Evolutionary conservation across 2,329 filamentous ascomycete genomes (phyloP).

Genomic region (Aschersonia sp.): DNA sequence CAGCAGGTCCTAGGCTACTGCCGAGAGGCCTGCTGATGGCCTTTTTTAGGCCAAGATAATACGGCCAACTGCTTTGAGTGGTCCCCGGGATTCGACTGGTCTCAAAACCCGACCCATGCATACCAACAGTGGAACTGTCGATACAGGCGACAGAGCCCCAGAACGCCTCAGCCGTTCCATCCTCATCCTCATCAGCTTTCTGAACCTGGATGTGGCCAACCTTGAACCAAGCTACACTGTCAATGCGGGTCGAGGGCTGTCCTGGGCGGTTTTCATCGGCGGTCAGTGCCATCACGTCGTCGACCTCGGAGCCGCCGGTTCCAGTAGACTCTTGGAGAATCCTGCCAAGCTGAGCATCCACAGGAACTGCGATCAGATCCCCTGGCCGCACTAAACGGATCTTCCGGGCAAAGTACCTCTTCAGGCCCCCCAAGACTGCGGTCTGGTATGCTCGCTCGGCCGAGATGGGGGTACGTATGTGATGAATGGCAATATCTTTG

Average conservation of each 20-base stretch:
- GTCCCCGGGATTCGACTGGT: constrained; percentile 67
- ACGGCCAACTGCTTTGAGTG: constrained; percentile 69
- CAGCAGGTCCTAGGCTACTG: constrained; percentile 22
- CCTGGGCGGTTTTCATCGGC: constrained; percentile 18
- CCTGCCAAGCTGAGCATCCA: constrained; percentile 74
- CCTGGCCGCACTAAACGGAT: constrained; percentile 72
- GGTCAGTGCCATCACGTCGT: constrained; percentile 50
- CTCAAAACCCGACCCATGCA: constrained; percentile 83
- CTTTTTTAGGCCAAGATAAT: constrained; percentile 69
- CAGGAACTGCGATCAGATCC: constrained; percentile 76
- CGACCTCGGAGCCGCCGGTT: constrained; percentile 50
- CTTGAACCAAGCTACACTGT: constrained; percentile 80
- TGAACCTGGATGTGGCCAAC: constrained; percentile 58
- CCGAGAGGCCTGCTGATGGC: constrained; percentile 34
- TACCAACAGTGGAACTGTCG: constrained; percentile 73
- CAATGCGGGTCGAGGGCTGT: constrained; percentile 21
- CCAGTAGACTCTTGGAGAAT: constrained; percentile 60
- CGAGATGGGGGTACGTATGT: constrained; percentile 78
- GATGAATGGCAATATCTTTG: constrained; percentile 71
- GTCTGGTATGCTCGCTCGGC: constrained; percentile 77
- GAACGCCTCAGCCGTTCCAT: constrained; percentile 48
- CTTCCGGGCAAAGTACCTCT: constrained; percentile 75
- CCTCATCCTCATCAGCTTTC: constrained; percentile 39
- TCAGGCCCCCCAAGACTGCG: constrained; percentile 72
- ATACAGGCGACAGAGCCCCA: constrained; percentile 85